Evolutionary conservation across 1,139 yeast species (phyloP), one percentile per base, ranked within the genome.

Genomic region (Spathaspora sp.): DNA sequence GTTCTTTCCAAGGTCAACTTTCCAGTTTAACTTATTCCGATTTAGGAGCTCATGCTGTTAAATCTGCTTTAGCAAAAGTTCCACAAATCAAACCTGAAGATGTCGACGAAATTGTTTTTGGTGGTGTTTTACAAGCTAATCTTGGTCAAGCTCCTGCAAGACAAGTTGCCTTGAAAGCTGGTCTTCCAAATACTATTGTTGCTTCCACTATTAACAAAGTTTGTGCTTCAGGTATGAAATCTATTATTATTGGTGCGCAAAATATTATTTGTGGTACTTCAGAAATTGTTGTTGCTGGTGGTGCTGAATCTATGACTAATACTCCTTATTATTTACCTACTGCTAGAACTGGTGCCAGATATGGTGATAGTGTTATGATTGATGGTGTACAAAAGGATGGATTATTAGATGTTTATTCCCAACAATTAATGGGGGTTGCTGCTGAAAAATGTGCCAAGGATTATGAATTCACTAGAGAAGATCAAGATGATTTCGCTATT

Each of bases 131-230:
- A 63, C 88, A 89, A 60, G 98, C 98, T 56, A 89, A 89, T 61
- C 83, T 89, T 48, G 99, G 99, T 53, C 99, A 93, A 72, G 93
- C 93, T 52, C 98, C 98, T 42, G 99, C 98, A 39, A 86, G 98
- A 70, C 99, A 93, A 73, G 98, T 93, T 48, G 97, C 97, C 15
- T 64, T 91, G 56, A 86, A 84, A 64, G 88, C 98, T 23, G 98
- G 98, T 18, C 76, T 93, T 46, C 80, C 89, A 43, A 82, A 85
- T 54, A 72, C 80, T 51, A 82, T 89, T 46, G 86, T 89, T 43
- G 95, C 97, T 49, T 81, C 97, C 48, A 86, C 97, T 46, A 80
- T 93, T 56, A 93, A 93, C 81, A 93, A 93, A 74, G 98, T 93
- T 48, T 93, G 99, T 76, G 97, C 99, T 39, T 87, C 96, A 16